Percentiles rank a stretch among this genome's conserved stretches.
Conservation (phyloP, 1,139 yeast genomes). For the Yamadazyma atmosphaerica region DNA sequence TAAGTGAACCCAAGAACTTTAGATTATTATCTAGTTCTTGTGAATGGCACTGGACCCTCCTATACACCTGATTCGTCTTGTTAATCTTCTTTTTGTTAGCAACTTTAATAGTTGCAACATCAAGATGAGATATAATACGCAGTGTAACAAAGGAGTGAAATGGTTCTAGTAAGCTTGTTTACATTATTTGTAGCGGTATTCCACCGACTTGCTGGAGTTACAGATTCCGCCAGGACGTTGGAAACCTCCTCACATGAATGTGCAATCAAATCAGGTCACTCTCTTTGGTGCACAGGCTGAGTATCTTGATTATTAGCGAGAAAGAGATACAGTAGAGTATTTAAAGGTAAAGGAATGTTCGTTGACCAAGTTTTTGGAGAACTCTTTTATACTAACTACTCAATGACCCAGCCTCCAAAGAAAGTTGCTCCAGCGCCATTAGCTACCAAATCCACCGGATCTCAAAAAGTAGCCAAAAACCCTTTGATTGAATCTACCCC, state of each 20-base stretch:
- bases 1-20: conserved; percentile 1
- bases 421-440: conserved; percentile 82
- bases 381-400: conserved; percentile 30
- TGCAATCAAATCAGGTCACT: conserved; percentile 13
- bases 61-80: conserved; percentile 5
- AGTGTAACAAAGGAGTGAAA: conserved; percentile 15
- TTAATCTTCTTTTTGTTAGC: not conserved
- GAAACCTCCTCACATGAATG: conserved; percentile 3
- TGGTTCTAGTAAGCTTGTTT: conserved; percentile 4
- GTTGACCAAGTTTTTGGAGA: conserved; percentile 10
- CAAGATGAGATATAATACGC: conserved; percentile 7
- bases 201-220: not conserved
- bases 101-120: not conserved
- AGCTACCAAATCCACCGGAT: conserved; percentile 35
- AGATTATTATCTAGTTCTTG: not conserved
- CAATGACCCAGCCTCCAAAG: conserved; percentile 73
- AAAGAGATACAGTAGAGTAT: conserved; percentile 20
- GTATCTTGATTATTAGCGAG: conserved; percentile 10
- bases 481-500: conserved; percentile 71
- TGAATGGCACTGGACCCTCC: conserved; percentile 15
- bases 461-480: conserved; percentile 28
- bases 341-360: conserved; percentile 10
- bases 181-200: conserved; percentile 3
- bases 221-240: not conserved
- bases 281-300: conserved; percentile 22